phyloP scores from a whole-genome alignment of 805 yeast species.

The Nakazawaea ambrosiae region DNA sequence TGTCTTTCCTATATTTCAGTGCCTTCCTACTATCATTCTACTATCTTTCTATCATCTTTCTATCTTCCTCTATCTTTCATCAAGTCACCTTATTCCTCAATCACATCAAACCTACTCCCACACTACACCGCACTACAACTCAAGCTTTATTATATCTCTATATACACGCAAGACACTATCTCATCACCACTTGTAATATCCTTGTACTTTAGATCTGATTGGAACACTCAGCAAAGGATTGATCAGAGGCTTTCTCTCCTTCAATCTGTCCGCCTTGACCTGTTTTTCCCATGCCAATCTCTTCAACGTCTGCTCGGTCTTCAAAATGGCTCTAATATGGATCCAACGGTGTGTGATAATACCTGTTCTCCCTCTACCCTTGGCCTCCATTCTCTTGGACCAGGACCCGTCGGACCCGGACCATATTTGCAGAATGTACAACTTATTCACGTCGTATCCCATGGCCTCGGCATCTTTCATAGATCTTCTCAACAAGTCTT shows the following conservation, averaged over 20 bases:
- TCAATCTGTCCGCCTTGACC: conserved; percentile 30
- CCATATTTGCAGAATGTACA: conserved; percentile 82
- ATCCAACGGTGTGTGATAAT: conserved; percentile 67
- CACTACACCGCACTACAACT: neutral
- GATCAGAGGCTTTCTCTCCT: conserved; percentile 28
- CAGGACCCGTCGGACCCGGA: conserved; percentile 82
- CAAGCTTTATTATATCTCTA: too few species aligned
- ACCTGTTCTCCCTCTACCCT: conserved; percentile 90
- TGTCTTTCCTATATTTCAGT: too few species aligned
- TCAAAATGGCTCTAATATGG: conserved; percentile 74
- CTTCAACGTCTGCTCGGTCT: conserved; percentile 54
- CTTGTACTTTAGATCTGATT: conserved; percentile 41
- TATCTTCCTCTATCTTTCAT: too few species aligned
- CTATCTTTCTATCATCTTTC: too few species aligned
- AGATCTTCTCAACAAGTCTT: conserved; percentile 66
- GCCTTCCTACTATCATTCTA: too few species aligned
- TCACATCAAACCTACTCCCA: neutral
- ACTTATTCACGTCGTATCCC: conserved; percentile 49
- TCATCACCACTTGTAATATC: conserved; percentile 48
- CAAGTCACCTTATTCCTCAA: too few species aligned
- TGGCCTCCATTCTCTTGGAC: conserved; percentile 65
- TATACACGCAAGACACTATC: conserved; percentile 10
- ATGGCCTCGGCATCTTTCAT: conserved; percentile 58
- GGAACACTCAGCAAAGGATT: conserved; percentile 36
- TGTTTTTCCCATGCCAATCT: conserved; percentile 56